Base-by-base conservation (phyloP, 2,329 filamentous ascomycete species). In the Rutstroemia sydowiana region DNA sequence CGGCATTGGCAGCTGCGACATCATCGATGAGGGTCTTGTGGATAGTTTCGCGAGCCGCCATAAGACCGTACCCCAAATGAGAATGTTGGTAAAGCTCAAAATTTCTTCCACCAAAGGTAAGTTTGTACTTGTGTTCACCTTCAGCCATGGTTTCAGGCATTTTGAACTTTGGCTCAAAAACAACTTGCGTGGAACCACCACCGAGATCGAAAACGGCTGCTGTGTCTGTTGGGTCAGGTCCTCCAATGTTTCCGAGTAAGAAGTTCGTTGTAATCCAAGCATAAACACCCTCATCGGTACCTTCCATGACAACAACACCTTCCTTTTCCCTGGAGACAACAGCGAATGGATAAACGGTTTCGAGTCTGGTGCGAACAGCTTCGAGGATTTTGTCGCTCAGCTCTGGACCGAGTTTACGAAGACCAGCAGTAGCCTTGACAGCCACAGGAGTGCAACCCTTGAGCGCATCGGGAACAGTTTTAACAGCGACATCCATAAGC, bases 261-360 rank as follows among this genome's bases (percentile, higher is more conserved):
- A 98, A 98, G 77, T 98, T 98, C 60, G 90, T 93, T 6, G 93
- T 98, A 69, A 98, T 95, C 93, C 93, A 98, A 48, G 93, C 95
- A 67, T 95, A 98, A 28, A 98, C 92, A 67, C 93, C 93, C 73
- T 98, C 93, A 65, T 96, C 88, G 46, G 88, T 90, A 57, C 93
- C 93, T 63, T 95, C 91, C 93, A 98, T 98, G 69, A 98, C 95
- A 57, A 90, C 82, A 26, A 98, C 89, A 52, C 95, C 93, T 51
- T 87, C 83, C 61, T 92, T 84, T 63, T 89, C 88, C 58, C 83
- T 78, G 11, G 88, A 85, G 51, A 98, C 87, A 39, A 98, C 88
- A 0, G 93, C 90, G 79, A 98, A 98, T 11, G 93, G 93, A 65
- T 95, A 98, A 54, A 82, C 79, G 20, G 83, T 88, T 73, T 98